Evolutionary conservation across 2,329 filamentous ascomycete genomes (phyloP).

Genomic region (Neonectria hederae): DNA sequence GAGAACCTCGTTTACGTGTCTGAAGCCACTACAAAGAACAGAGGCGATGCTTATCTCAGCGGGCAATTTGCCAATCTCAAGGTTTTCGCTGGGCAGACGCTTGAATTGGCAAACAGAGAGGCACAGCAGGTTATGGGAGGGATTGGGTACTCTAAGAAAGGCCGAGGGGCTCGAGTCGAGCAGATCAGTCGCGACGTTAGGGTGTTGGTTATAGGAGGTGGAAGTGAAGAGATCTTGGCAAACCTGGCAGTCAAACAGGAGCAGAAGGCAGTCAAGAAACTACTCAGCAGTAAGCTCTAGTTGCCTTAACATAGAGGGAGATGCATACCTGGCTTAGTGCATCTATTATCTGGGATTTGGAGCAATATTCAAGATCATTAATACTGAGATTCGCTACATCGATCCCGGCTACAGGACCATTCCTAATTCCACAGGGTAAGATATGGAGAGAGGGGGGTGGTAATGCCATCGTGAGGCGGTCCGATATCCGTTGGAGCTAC

Average conservation of each 20-base stretch:
- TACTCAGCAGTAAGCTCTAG: neutral
- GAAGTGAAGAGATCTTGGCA: constrained; percentile 64
- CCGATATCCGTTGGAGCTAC: too few relatives aligned
- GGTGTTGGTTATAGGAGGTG: constrained; percentile 60
- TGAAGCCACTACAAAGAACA: neutral
- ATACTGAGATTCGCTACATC: too few relatives aligned
- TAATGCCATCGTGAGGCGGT: too few relatives aligned
- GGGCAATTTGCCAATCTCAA: constrained; percentile 24
- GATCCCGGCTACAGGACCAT: too few relatives aligned
- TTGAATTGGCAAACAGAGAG: constrained; percentile 45
- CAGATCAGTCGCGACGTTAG: constrained; percentile 63
- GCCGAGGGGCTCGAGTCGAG: constrained; percentile 59
- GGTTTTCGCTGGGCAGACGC: constrained; percentile 16
- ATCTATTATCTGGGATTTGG: too few relatives aligned
- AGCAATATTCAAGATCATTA: too few relatives aligned
- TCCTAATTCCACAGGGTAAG: too few relatives aligned
- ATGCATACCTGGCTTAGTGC: too few relatives aligned
- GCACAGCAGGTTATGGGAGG: constrained; percentile 65
- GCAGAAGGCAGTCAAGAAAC: neutral
- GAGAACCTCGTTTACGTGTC: constrained; percentile 26
- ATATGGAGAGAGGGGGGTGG: too few relatives aligned
- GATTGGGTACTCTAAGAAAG: constrained; percentile 59
- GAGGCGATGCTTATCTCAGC: constrained; percentile 6
- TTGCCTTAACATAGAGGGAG: neutral
- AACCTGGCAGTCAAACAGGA: constrained; percentile 63